A percentile compares a stretch with the other conserved stretches of the same genome.
phyloP scores from a whole-genome alignment of 139 green algal species.

The Auxenochlorella pyrenoidosa region DNA sequence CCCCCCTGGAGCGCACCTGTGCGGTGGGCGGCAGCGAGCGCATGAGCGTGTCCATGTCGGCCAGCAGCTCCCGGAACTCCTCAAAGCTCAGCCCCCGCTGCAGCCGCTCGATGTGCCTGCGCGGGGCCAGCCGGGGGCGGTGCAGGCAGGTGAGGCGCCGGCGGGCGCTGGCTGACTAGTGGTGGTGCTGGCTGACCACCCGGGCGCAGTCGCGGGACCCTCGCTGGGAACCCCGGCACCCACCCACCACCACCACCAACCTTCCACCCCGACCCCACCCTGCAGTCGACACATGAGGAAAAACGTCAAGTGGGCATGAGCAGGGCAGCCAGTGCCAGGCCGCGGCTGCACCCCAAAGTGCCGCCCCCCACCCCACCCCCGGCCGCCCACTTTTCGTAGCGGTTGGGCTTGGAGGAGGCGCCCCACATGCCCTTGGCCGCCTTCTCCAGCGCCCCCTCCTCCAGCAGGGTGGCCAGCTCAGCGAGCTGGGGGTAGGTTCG shows the following conservation, averaged over 20 bases:
- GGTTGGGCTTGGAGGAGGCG: background rate
- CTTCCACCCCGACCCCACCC: too few relatives aligned
- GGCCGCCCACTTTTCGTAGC: conserved; percentile 25
- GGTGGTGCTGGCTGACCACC: too few relatives aligned
- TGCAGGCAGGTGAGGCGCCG: background rate
- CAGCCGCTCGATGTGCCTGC: conserved; percentile 43
- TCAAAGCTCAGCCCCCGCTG: conserved; percentile 59
- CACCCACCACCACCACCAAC: too few relatives aligned
- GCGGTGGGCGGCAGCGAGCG: background rate
- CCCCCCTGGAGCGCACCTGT: background rate
- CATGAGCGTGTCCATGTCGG: conserved; percentile 68
- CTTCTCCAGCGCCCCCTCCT: conserved; percentile 32
- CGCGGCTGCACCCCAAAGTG: too few relatives aligned
- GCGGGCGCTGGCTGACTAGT: too few relatives aligned
- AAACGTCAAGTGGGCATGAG: too few relatives aligned
- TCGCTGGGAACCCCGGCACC: too few relatives aligned
- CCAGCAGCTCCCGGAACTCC: conserved; percentile 75
- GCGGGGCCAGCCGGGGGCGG: background rate
- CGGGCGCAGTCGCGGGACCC: too few relatives aligned
- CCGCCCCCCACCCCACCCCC: too few relatives aligned
- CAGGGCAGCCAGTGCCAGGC: too few relatives aligned
- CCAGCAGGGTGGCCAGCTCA: conserved; percentile 32
- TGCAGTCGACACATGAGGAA: too few relatives aligned
- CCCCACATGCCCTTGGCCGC: conserved; percentile 26
- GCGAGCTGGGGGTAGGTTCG: conserved; percentile 22